phyloP scores from a whole-genome alignment of 108 stramenopile genomes.

The Pseudonitzschia multistriata region DNA sequence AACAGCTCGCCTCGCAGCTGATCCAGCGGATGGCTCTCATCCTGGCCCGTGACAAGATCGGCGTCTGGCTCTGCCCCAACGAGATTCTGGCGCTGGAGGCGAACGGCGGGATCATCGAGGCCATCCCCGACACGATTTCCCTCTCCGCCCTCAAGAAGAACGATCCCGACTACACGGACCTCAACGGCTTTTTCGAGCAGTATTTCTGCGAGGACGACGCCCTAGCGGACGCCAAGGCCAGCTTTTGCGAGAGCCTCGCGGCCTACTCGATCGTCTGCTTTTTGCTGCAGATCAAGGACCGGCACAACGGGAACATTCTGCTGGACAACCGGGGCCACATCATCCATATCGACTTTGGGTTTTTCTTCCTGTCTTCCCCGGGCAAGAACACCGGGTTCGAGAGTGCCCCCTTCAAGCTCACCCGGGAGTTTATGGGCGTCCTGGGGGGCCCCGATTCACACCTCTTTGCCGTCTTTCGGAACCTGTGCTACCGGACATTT shows the following conservation, averaged over 20 bases:
- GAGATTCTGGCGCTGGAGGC: conserved; percentile 91
- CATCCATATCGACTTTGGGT: conserved; percentile 93
- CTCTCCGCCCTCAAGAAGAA: conserved; percentile 89
- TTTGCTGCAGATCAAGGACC: conserved; percentile 96
- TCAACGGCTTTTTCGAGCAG: conserved; percentile 80
- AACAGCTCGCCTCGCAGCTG: conserved; percentile 91
- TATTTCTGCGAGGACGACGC: conserved; percentile 69
- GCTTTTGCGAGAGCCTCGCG: conserved; percentile 92
- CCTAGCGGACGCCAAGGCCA: conserved; percentile 76
- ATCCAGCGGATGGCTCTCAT: conserved; percentile 87
- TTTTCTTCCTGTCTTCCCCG: conserved; percentile 91
- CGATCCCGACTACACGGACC: conserved; percentile 73
- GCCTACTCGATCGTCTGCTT: conserved; percentile 93
- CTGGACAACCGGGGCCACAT: conserved; percentile 92
- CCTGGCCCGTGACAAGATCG: conserved; percentile 80
- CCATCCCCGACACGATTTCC: conserved; percentile 92
- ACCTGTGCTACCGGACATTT: conserved; percentile 86
- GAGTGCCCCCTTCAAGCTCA: conserved; percentile 97
- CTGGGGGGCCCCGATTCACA: conserved; percentile 90
- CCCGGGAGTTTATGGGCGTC: conserved; percentile 87
- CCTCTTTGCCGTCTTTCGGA: conserved; percentile 82
- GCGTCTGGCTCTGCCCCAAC: conserved; percentile 92
- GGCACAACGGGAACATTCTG: conserved; percentile 96
- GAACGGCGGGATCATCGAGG: conserved; percentile 93
- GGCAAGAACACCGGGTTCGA: conserved; percentile 95